Evolutionary conservation across 371 early-diverging fungal genomes (phyloP).

Genomic region (Actinomucor elegans): DNA sequence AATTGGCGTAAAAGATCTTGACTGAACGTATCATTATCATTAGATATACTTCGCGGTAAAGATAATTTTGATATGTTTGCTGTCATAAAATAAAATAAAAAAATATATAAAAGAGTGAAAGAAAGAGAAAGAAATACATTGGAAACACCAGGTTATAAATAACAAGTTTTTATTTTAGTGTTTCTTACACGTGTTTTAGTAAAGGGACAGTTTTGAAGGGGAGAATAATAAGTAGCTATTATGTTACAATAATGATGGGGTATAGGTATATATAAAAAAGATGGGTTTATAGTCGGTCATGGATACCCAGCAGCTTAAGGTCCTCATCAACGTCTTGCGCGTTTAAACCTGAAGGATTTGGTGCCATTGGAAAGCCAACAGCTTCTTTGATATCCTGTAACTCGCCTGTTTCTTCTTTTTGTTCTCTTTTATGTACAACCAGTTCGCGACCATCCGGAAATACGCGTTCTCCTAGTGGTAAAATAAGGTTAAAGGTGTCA

Average conservation of each 20-base stretch:
- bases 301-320: slow-evolving; percentile 40
- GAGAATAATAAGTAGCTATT: neutral
- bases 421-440: slow-evolving; percentile 34
- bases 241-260: slow-evolving; percentile 8
- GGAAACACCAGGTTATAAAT: neutral
- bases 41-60: slow-evolving; percentile 9
- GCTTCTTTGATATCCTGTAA: slow-evolving; percentile 43
- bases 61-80: slow-evolving; percentile 10
- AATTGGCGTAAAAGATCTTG: slow-evolving; percentile 41
- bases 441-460: slow-evolving; percentile 34
- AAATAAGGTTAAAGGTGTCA: too few species aligned
- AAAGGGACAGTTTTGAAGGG: neutral
- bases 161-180: neutral
- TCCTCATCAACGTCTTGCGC: slow-evolving; percentile 47
- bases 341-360: slow-evolving; percentile 36
- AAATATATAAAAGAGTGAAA: slow-evolving; percentile 5
- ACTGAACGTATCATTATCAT: slow-evolving; percentile 32
- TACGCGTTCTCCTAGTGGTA: slow-evolving; percentile 9
- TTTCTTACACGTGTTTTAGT: slow-evolving; percentile 7
- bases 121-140: slow-evolving; percentile 1
- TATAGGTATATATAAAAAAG: neutral
- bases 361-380: slow-evolving; percentile 49
- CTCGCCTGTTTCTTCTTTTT: slow-evolving; percentile 45
- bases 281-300: neutral
- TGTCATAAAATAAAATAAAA: slow-evolving; percentile 10